phyloP scores from a whole-genome alignment of 192 early-diverging fungal genomes.

The Podila minutissima region DNA sequence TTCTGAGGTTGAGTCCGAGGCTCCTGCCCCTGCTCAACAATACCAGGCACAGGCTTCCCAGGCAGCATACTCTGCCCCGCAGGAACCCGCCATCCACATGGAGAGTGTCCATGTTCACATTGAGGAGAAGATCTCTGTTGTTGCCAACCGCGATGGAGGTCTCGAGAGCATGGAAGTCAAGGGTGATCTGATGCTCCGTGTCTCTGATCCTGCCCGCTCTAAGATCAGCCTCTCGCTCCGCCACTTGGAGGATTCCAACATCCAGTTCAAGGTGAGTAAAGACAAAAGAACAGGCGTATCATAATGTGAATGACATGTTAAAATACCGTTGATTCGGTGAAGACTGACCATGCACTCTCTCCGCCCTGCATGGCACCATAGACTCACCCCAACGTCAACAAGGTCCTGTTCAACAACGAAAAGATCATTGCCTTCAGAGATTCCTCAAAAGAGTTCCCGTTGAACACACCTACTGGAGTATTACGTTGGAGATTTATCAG shows the following conservation, averaged over 20 bases:
- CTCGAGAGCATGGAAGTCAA: constrained; percentile 94
- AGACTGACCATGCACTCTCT: neutral
- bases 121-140: constrained; percentile 87
- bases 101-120: constrained; percentile 87
- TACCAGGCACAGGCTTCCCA: constrained; percentile 23
- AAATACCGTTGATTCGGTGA: too few relatives aligned
- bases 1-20: constrained; percentile 72
- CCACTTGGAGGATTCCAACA: constrained; percentile 65
- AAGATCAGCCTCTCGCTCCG: constrained; percentile 72
- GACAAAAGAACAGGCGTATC: neutral
- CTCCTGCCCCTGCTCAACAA: constrained; percentile 15
- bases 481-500: constrained; percentile 91
- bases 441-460: constrained; percentile 83
- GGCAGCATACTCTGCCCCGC: constrained; percentile 29
- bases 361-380: constrained; percentile 13
- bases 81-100: constrained; percentile 54
- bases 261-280: constrained; percentile 84
- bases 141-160: constrained; percentile 91
- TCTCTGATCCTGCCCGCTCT: constrained; percentile 72
- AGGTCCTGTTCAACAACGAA: constrained; percentile 78
- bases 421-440: constrained; percentile 85
- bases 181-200: constrained; percentile 86
- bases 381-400: constrained; percentile 99
- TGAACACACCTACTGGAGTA: constrained; percentile 84
- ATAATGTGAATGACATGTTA: too few relatives aligned